Percentiles rank a stretch among this genome's conserved stretches.
Conservation (phyloP, 2,329 filamentous ascomycete genomes). For the Pseudogymnoascus pannorum region DNA sequence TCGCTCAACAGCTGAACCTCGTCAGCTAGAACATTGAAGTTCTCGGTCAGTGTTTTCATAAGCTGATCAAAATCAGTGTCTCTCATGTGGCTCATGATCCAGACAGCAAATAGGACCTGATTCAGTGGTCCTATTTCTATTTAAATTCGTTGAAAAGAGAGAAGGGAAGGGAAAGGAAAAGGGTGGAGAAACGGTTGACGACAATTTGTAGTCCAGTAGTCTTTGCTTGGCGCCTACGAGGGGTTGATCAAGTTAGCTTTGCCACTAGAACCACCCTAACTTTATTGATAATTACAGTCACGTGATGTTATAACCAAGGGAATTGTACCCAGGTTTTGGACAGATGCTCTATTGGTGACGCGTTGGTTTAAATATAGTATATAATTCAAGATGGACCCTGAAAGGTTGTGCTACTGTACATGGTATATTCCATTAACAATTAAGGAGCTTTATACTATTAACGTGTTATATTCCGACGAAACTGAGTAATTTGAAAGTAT, state of each 20-base stretch:
- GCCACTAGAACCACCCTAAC: slow-evolving; percentile 1
- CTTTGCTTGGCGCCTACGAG: slow-evolving; percentile 3
- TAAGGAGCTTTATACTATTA: neutral
- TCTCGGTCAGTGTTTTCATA: slow-evolving; percentile 53
- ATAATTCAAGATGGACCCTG: neutral
- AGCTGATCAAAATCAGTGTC: slow-evolving; percentile 31
- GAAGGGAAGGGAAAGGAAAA: slow-evolving; percentile 10
- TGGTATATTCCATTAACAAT: neutral
- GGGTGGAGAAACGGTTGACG: slow-evolving; percentile 5
- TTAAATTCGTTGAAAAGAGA: slow-evolving; percentile 24
- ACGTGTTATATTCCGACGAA: neutral
- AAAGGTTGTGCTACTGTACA: neutral
- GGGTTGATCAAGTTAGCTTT: slow-evolving; percentile 3
- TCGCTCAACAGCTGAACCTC: slow-evolving; percentile 58
- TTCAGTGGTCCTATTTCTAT: slow-evolving; percentile 4
- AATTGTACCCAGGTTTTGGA: neutral
- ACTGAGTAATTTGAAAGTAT: neutral
- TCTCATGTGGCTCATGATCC: slow-evolving; percentile 12
- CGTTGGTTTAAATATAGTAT: slow-evolving; percentile 1
- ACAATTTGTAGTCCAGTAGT: slow-evolving; percentile 11
- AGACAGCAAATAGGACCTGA: slow-evolving; percentile 6
- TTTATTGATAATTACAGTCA: slow-evolving; percentile 2
- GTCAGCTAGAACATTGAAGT: slow-evolving; percentile 57
- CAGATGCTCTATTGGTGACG: neutral
- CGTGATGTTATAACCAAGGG: neutral